Evolutionary conservation across 2,329 filamentous ascomycete genomes (phyloP).

Genomic region (Aspergillus fijiensis): DNA sequence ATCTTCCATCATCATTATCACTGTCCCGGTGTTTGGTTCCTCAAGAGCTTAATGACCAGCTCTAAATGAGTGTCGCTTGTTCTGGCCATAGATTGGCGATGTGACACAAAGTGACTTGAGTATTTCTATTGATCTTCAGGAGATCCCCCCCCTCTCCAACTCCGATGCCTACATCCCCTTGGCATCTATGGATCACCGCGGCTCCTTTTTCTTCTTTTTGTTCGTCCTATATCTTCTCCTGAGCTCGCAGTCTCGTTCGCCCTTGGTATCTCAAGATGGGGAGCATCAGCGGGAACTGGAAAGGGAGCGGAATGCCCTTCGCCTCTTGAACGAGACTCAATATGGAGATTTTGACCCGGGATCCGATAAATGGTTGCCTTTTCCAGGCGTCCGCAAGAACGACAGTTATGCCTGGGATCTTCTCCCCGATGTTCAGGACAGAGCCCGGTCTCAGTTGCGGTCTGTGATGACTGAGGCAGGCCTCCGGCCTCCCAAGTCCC

Average conservation of each 20-base stretch:
- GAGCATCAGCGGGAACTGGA: conserved; percentile 51
- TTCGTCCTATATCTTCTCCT: conserved; percentile 56
- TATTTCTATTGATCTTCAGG: conserved; percentile 17
- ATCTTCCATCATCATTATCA: background rate
- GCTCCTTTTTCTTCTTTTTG: conserved; percentile 50
- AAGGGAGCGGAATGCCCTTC: conserved; percentile 52
- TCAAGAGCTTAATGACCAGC: background rate
- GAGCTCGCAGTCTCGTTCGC: conserved; percentile 48
- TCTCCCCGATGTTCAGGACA: conserved; percentile 64
- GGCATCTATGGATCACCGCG: conserved; percentile 49
- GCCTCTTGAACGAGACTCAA: conserved; percentile 50
- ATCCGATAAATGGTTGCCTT: conserved; percentile 58
- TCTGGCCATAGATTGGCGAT: conserved; percentile 23
- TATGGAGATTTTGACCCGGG: conserved; percentile 54
- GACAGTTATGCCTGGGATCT: conserved; percentile 79
- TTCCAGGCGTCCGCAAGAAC: conserved; percentile 72
- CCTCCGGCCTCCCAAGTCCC: conserved; percentile 28
- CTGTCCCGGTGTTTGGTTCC: background rate
- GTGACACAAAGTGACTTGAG: conserved; percentile 22
- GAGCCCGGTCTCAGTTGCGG: conserved; percentile 58
- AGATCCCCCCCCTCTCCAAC: conserved; percentile 14
- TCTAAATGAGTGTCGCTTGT: background rate
- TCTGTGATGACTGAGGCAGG: conserved; percentile 34
- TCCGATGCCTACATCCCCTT: conserved; percentile 26
- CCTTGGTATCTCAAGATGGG: conserved; percentile 41